Conservation (phyloP, 108 stramenopile genomes). For the Epipyxis sp. region DNA sequence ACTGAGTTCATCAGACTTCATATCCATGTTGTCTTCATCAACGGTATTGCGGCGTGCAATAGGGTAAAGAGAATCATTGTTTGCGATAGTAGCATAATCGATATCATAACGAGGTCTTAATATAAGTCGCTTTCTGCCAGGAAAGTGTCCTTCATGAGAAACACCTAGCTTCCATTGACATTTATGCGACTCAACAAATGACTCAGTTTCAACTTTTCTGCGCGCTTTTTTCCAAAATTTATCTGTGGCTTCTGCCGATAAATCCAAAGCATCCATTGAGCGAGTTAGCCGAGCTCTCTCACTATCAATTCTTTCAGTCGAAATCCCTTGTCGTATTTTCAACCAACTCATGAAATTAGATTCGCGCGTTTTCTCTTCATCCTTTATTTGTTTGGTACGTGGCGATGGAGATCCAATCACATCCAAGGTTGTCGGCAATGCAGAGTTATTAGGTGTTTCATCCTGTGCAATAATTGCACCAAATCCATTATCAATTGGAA, state of each 20-base stretch:
- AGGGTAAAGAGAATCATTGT: neutral
- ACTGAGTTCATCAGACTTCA: conserved; percentile 25
- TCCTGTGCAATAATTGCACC: no score
- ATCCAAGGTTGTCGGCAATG: no score
- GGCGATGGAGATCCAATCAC: no score
- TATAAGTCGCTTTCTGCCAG: conserved; percentile 10
- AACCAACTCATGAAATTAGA: conserved; percentile 1
- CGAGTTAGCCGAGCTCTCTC: conserved; percentile 12
- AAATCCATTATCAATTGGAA: no score
- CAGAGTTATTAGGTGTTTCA: no score
- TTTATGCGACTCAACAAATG: neutral
- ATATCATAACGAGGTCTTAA: neutral
- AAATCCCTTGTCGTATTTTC: conserved; percentile 1
- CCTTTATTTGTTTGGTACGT: no score
- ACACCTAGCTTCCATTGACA: conserved; percentile 34
- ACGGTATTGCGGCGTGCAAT: neutral
- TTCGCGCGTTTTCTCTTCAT: no score
- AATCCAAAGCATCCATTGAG: neutral
- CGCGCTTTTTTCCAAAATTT: conserved; percentile 18
- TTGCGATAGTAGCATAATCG: neutral
- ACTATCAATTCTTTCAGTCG: conserved; percentile 9
- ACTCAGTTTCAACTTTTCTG: conserved; percentile 20
- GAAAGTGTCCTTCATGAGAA: conserved; percentile 21
- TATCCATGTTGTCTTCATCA: neutral
- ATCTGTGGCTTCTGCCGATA: neutral